Evolutionary conservation across 169 alveolate genomes (phyloP).

Genomic region (Plasmodium ovale): DNA sequence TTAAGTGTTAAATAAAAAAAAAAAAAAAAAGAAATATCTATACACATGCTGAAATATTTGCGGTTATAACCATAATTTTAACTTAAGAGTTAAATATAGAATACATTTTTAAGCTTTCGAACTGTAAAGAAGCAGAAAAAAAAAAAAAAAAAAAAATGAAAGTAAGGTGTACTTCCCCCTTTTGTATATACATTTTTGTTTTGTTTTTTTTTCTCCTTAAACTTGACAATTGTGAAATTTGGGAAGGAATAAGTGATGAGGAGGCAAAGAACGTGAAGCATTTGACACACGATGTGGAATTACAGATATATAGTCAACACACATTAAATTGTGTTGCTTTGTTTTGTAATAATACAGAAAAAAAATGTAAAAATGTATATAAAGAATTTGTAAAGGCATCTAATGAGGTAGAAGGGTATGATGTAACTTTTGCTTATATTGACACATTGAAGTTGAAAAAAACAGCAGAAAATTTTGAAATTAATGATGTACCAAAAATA

Average conservation of each 20-base stretch:
- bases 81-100: not conserved
- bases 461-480: constrained; percentile 73
- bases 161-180: not conserved
- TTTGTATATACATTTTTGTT: not conserved
- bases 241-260: constrained; percentile 65
- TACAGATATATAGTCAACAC: constrained; percentile 72
- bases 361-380: constrained; percentile 47
- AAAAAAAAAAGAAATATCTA: not conserved
- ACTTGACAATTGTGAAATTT: not conserved
- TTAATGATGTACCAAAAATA: constrained; percentile 38
- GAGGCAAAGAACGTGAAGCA: constrained; percentile 52
- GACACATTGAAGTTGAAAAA: constrained; percentile 35
- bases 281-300: constrained; percentile 62
- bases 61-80: no score
- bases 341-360: constrained; percentile 62
- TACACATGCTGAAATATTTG: not conserved
- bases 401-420: constrained; percentile 29
- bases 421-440: constrained; percentile 53
- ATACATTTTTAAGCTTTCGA: not conserved
- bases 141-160: not conserved
- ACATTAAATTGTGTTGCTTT: constrained; percentile 55
- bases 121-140: no score
- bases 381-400: constrained; percentile 57
- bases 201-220: not conserved
- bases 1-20: not conserved